Percentiles rank a stretch among this genome's conserved stretches.
phyloP scores from a whole-genome alignment of 257 asterid species.

The Haberlea rhodopensis region DNA sequence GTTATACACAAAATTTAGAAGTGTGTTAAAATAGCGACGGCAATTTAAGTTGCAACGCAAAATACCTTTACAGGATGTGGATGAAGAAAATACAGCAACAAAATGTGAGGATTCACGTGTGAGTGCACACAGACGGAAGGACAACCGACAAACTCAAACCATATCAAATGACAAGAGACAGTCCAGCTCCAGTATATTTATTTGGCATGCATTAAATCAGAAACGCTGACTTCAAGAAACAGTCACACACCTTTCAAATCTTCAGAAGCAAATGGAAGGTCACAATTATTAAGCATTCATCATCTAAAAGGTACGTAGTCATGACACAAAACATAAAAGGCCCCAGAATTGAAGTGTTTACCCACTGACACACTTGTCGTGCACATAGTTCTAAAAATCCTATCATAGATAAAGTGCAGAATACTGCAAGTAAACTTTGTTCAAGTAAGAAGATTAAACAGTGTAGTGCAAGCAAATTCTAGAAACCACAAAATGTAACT shows the following conservation, averaged over 20 bases:
- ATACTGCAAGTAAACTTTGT: not conserved
- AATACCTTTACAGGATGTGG: too few species aligned
- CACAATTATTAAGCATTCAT: not conserved
- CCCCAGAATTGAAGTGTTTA: too few species aligned
- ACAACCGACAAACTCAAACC: slow-evolving; percentile 6
- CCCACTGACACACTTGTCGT: not conserved
- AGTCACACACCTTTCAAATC: too few species aligned
- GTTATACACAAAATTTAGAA: slow-evolving; percentile 17
- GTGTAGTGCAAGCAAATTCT: not conserved
- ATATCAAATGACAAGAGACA: slow-evolving; percentile 6
- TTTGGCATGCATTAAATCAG: too few species aligned
- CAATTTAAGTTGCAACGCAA: slow-evolving; percentile 5
- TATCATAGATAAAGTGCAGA: not conserved
- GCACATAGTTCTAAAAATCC: not conserved
- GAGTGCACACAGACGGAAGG: not conserved
- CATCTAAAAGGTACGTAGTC: not conserved
- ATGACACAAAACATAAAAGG: not conserved
- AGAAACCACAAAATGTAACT: slow-evolving; percentile 26
- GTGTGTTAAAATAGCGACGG: slow-evolving; percentile 20
- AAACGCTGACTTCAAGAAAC: too few species aligned
- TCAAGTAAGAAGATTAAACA: slow-evolving; percentile 11
- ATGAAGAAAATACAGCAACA: slow-evolving; percentile 11
- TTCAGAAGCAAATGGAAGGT: slow-evolving; percentile 1
- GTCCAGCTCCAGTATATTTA: not conserved
- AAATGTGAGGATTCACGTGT: not conserved